These are phyloP conservation scores for Clonostachys rosea DNA, from an alignment of 2,329 filamentous ascomycete genomes.

Conservation along the genomic window DNA sequence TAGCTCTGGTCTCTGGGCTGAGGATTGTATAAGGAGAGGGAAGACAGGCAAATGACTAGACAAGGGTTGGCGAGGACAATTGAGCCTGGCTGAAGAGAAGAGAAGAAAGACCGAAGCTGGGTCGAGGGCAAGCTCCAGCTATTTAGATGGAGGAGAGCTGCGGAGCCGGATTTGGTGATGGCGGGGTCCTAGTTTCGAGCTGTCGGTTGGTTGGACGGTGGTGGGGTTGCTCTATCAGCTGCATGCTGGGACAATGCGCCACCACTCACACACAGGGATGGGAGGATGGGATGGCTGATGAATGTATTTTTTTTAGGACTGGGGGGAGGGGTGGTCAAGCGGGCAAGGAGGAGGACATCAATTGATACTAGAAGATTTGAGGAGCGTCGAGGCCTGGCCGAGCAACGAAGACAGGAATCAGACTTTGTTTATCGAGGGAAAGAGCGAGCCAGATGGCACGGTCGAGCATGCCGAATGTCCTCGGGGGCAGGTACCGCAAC, in stretches of 20 bases:
- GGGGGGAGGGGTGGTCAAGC: too few relatives aligned
- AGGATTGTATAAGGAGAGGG: background rate
- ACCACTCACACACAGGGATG: background rate
- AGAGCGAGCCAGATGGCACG: too few relatives aligned
- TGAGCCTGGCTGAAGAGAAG: background rate
- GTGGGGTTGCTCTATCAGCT: background rate
- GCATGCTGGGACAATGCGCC: background rate
- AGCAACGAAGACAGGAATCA: too few relatives aligned
- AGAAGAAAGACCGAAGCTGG: background rate
- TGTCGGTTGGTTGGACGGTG: background rate
- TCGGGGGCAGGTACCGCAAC: too few relatives aligned
- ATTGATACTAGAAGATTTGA: too few relatives aligned
- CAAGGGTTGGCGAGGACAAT: background rate
- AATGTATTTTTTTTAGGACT: too few relatives aligned
- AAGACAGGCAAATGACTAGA: background rate
- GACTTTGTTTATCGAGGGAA: too few relatives aligned
- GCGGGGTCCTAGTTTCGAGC: conserved; percentile 1
- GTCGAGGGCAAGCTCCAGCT: background rate
- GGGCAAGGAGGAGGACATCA: too few relatives aligned
- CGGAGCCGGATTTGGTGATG: conserved; percentile 3
- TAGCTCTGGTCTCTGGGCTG: conserved; percentile 2
- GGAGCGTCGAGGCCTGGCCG: too few relatives aligned
- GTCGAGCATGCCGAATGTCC: too few relatives aligned
- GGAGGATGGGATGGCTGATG: too few relatives aligned
- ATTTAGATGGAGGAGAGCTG: background rate